Evolutionary conservation across 129 eudicot genomes (phyloP).

Genomic region (Centella asiatica): DNA sequence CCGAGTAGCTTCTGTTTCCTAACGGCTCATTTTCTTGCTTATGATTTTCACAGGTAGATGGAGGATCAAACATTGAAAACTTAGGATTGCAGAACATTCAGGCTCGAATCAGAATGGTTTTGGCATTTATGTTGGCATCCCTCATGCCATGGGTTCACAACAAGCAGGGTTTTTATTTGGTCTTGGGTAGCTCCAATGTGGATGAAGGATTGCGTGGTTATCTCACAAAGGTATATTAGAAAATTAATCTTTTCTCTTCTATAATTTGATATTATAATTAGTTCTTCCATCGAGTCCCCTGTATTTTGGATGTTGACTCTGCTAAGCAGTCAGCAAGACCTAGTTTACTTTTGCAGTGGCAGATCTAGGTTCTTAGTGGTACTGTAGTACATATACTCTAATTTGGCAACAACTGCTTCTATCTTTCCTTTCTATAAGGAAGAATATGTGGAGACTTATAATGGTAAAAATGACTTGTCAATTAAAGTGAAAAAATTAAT

Average conservation of each 20-base stretch:
- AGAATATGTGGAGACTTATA: neutral
- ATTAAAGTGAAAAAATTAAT: too few relatives aligned
- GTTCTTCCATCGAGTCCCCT: too few relatives aligned
- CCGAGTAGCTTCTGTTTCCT: too few relatives aligned
- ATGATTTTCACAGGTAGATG: constrained; percentile 61
- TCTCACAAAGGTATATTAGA: constrained; percentile 68
- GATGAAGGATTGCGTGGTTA: constrained; percentile 98
- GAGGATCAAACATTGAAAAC: constrained; percentile 87
- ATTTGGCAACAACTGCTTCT: neutral
- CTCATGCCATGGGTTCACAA: constrained; percentile 96
- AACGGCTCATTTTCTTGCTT: neutral
- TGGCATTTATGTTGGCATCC: constrained; percentile 96
- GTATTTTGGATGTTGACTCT: too few relatives aligned
- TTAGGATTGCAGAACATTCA: constrained; percentile 95
- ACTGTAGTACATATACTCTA: too few relatives aligned
- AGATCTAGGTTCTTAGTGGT: too few relatives aligned
- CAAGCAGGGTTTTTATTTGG: constrained; percentile 93
- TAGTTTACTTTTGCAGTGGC: neutral
- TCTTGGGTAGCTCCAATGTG: constrained; percentile 95
- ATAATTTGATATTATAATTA: neutral
- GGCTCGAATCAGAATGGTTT: constrained; percentile 95
- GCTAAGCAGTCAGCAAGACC: neutral
- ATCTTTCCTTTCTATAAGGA: neutral
- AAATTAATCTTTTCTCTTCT: neutral
- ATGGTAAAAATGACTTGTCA: too few relatives aligned